These are phyloP conservation scores for Haplosporangium gracile DNA, from an alignment of 192 early-diverging fungal genomes.

Conservation along the genomic window DNA sequence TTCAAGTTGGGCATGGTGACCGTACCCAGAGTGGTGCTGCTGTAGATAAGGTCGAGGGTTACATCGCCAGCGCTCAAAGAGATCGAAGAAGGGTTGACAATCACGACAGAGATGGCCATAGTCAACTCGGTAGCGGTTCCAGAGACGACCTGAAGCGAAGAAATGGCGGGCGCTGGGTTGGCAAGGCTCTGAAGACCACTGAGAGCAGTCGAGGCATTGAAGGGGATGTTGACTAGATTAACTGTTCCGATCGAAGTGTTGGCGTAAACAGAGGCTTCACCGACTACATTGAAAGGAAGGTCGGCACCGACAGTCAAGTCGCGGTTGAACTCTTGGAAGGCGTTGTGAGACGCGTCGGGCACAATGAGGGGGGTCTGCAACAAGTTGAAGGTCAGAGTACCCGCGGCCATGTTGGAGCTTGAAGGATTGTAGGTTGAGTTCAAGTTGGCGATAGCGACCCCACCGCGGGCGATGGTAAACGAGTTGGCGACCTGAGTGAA, in stretches of 20 bases:
- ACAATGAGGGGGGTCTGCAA: conserved; percentile 44
- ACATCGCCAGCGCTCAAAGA: conserved; percentile 60
- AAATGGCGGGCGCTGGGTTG: conserved; percentile 54
- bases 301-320: conserved; percentile 49
- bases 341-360: conserved; percentile 32
- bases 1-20: conserved; percentile 57
- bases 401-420: conserved; percentile 32
- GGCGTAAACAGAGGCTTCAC: conserved; percentile 57
- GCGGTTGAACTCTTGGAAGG: conserved; percentile 58
- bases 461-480: conserved; percentile 23
- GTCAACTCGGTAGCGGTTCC: conserved; percentile 55
- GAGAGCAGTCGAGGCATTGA: conserved; percentile 45
- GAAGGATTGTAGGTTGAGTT: conserved; percentile 33
- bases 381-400: conserved; percentile 52
- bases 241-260: conserved; percentile 62
- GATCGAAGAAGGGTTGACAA: conserved; percentile 14
- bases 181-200: conserved; percentile 60
- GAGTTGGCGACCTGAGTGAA: conserved; percentile 4
- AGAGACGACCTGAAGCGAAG: conserved; percentile 60
- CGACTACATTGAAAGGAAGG: no score
- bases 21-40: conserved; percentile 49
- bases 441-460: conserved; percentile 40
- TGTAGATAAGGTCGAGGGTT: conserved; percentile 51
- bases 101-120: conserved; percentile 54
- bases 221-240: conserved; percentile 58